Evolutionary conservation across 768 basidiomycete species (phyloP), one percentile per base, ranked within the genome.

Genomic region (Lepiota brunneoincarnata): DNA sequence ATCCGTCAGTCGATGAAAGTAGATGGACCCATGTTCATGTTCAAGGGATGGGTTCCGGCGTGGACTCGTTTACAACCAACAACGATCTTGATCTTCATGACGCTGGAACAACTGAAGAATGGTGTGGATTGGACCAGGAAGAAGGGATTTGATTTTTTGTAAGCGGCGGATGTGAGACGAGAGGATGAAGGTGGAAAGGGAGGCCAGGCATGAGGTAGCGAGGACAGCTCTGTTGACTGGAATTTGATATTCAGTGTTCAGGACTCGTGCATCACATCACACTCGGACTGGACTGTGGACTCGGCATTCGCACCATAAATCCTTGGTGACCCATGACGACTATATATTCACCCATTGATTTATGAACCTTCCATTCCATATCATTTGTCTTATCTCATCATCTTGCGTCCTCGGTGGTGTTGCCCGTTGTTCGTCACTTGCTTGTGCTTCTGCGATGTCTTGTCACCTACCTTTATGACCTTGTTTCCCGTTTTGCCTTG

Each of bases 11-110:
- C 89, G 17, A 72, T 93, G 57, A 75, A 79, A 56, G 83, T 71
- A 58, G 91, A 93, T 61, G 91, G 91, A 12, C 67, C 89, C 2
- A 87, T 87, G 82, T 93, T 93, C 78, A 89, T 93, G 87, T 91
- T 93, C 76, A 91, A 91, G 67, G 91, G 91, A 58, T 93, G 91
- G 91, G 69, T 93, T 7, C 91, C 91, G 0, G 89, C 91, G 10
- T 93, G 90, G 90, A 80, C 82, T 48, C 78, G 91, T 67, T 77
- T 93, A 36, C 89, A 93, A 64, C 91, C 91, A 0, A 93, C 90
- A 39, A 93, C 91, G 3, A 90, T 93, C 58, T 76, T 93, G 36
- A 93, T 92, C 65, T 93, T 92, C 75, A 67, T 93, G 58, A 91
- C 87, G 6, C 75, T 93, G 36, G 91, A 93, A 63, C 89, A 91